Conservation (phyloP, 129 eudicot genomes). For the Helichrysum umbraculigerum region DNA sequence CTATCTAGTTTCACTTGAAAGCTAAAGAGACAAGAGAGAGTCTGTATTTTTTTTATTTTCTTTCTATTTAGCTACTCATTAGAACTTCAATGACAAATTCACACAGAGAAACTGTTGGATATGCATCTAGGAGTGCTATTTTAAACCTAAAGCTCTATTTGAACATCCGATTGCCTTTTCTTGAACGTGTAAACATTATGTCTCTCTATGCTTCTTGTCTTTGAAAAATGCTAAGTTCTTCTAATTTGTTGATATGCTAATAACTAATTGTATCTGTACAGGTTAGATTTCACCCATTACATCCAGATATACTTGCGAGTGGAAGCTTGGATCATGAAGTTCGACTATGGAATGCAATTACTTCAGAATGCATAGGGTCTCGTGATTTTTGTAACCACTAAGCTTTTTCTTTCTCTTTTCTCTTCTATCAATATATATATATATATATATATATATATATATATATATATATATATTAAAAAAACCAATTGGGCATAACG, state of each 20-base stretch:
- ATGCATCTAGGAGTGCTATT: background rate
- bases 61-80: background rate
- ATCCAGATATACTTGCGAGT: slow-evolving; percentile 85
- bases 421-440: too few species aligned
- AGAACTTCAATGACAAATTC: background rate
- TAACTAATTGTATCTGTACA: slow-evolving; percentile 34
- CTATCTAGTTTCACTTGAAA: background rate
- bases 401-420: slow-evolving; percentile 4
- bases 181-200: background rate
- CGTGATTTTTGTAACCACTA: slow-evolving; percentile 78
- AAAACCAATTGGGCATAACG: too few species aligned
- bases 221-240: background rate
- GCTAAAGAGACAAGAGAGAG: background rate
- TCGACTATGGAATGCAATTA: slow-evolving; percentile 94
- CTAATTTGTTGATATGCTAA: background rate
- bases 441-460: too few species aligned
- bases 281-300: slow-evolving; percentile 95
- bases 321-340: slow-evolving; percentile 99
- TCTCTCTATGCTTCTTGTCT: background rate
- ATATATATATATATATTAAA: too few species aligned
- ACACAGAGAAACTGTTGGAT: background rate
- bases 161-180: background rate
- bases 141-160: background rate
- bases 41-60: too few species aligned
- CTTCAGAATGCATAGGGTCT: slow-evolving; percentile 86